Evolutionary conservation across 306 rosid species (phyloP).

Genomic region (Elaeagnus macrophylla): DNA sequence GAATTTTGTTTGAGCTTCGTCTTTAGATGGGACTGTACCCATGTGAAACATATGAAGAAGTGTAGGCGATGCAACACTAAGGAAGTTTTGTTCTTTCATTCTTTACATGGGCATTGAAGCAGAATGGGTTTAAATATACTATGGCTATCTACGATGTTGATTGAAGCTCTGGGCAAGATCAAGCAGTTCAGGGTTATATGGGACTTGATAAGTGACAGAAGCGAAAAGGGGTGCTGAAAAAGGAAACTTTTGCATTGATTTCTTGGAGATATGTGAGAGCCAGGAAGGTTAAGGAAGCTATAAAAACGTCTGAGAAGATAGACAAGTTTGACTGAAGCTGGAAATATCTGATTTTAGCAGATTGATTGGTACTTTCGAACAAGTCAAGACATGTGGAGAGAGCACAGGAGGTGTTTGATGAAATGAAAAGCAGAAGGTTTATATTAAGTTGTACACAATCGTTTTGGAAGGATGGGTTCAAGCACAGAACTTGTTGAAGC

Average conservation of each 20-base stretch:
- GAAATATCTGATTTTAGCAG: conserved; percentile 52
- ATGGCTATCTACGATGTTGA: conserved; percentile 48
- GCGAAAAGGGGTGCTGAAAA: too few species aligned
- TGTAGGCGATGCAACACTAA: too few species aligned
- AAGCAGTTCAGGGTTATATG: conserved; percentile 65
- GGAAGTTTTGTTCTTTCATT: conserved; percentile 65
- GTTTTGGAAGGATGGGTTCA: conserved; percentile 86
- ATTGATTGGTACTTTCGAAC: conserved; percentile 52
- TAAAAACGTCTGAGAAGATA: conserved; percentile 62
- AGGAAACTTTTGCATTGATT: too few species aligned
- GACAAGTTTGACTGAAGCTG: conserved; percentile 44
- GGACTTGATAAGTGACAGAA: too few species aligned
- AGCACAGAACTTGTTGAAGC: conserved; percentile 45
- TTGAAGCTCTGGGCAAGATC: conserved; percentile 84
- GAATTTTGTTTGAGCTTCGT: too few species aligned
- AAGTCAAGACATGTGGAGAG: too few species aligned
- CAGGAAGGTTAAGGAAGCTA: conserved; percentile 52
- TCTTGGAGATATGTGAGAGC: too few species aligned
- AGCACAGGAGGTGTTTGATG: too few species aligned
- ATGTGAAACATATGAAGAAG: too few species aligned
- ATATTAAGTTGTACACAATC: conserved; percentile 66
- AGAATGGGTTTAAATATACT: conserved; percentile 41
- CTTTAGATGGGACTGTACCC: too few species aligned
- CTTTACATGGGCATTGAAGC: conserved; percentile 76
- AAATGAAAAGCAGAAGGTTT: too few species aligned